phyloP scores from a whole-genome alignment of 1,284 basidiomycete genomes.

The Athelia psychrophila region DNA sequence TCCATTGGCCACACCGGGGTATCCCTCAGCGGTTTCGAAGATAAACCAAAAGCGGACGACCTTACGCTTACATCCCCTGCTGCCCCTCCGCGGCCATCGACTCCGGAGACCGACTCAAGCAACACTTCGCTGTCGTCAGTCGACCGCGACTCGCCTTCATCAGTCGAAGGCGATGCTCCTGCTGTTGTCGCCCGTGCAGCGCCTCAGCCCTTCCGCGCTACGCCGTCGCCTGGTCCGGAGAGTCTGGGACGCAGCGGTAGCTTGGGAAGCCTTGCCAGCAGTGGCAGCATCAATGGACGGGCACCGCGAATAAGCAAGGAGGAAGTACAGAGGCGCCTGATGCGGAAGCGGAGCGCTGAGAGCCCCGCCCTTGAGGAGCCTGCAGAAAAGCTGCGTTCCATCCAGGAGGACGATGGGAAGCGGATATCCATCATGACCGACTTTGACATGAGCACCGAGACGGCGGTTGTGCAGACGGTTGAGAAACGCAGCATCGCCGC shows the following conservation, averaged over 20 bases:
- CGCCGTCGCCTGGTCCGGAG: no score
- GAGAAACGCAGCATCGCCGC: constrained; percentile 34
- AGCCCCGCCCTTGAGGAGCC: constrained; percentile 28
- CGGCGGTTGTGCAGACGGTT: constrained; percentile 42
- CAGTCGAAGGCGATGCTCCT: not conserved
- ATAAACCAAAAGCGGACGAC: not conserved
- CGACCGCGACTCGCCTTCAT: not conserved
- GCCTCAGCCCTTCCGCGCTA: not conserved
- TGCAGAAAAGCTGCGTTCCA: constrained; percentile 15
- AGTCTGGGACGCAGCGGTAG: not conserved
- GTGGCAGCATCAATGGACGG: constrained; percentile 9
- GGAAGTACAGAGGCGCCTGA: constrained; percentile 47
- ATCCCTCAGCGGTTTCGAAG: constrained; percentile 12
- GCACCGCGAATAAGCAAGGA: constrained; percentile 49
- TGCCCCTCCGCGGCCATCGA: not conserved
- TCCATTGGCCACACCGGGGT: constrained; percentile 24
- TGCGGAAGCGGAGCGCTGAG: constrained; percentile 41
- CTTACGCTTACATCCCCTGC: not conserved
- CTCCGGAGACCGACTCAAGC: not conserved
- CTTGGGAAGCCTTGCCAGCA: constrained; percentile 9
- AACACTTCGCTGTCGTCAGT: not conserved
- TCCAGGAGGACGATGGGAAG: constrained; percentile 28
- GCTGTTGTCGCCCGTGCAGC: not conserved
- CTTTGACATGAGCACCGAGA: constrained; percentile 41
- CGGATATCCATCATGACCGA: constrained; percentile 32